Conservation (phyloP, 2,329 filamentous ascomycete genomes). For the Chalaropsis thielavioides region DNA sequence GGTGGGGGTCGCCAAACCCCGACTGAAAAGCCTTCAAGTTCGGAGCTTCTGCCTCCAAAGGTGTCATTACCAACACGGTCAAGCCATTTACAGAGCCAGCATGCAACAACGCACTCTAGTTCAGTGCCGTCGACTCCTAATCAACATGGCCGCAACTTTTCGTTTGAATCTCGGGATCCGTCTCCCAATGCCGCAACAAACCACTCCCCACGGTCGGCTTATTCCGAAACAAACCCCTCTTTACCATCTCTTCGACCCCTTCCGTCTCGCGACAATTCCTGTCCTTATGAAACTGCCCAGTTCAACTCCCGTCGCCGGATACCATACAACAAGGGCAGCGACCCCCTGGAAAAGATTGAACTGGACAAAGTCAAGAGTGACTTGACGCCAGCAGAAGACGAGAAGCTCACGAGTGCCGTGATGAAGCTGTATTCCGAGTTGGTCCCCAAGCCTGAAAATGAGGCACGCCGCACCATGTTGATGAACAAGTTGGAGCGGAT, state of each 20-base stretch:
- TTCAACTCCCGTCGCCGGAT: slow-evolving; percentile 72
- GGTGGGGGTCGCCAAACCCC: slow-evolving; percentile 8
- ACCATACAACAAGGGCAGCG: slow-evolving; percentile 78
- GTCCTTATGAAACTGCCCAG: slow-evolving; percentile 79
- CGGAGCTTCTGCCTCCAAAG: slow-evolving; percentile 22
- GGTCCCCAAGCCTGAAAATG: slow-evolving; percentile 66
- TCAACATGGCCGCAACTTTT: slow-evolving; percentile 71
- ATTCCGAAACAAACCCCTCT: slow-evolving; percentile 71
- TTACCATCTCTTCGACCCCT: slow-evolving; percentile 54
- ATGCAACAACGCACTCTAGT: slow-evolving; percentile 47
- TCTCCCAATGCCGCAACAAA: slow-evolving; percentile 64
- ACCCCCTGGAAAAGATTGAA: slow-evolving; percentile 58
- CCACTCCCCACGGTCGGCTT: slow-evolving; percentile 78
- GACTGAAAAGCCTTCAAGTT: slow-evolving; percentile 27
- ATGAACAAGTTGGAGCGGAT: slow-evolving; percentile 79
- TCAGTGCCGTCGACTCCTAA: slow-evolving; percentile 90
- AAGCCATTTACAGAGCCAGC: slow-evolving; percentile 16
- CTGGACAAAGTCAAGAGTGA: slow-evolving; percentile 57
- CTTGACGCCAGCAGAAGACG: slow-evolving; percentile 58
- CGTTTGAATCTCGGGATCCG: slow-evolving; percentile 60
- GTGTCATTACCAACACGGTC: slow-evolving; percentile 20
- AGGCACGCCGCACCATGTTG: slow-evolving; percentile 58
- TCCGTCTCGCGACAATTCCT: slow-evolving; percentile 46
- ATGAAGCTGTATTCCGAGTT: slow-evolving; percentile 70
- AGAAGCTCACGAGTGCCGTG: slow-evolving; percentile 67